Evolutionary conservation across 176 grass and related monocot genomes (phyloP), one percentile per base, ranked within the genome.

Genomic region (Lolium rigidum): DNA sequence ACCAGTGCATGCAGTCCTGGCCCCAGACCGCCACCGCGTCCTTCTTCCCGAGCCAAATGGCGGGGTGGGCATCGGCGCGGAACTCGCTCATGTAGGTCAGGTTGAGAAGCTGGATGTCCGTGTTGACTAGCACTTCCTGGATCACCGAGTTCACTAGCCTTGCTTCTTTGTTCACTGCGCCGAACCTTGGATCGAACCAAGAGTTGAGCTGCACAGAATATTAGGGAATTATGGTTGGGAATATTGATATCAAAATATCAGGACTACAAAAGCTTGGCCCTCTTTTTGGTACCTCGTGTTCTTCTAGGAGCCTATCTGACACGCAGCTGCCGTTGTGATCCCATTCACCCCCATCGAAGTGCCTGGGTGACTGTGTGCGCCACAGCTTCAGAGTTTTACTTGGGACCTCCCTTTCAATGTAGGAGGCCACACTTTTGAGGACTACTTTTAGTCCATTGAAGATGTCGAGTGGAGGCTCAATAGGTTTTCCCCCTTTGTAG

Each of bases 1-100:
- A 98, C 97, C 97, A 98, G 41, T 96, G 94, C 97, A 99, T 94
- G 83, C 94, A 99, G 84, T 99, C 97, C 90, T 98, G 94, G 5
- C 94, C 97, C 85, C 92, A 95, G 8, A 94, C 83, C 0, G 92
- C 77, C 81, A 98, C 97, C 0, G 94, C 94, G 0, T 94, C 97
- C 92, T 94, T 95, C 86, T 95, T 98, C 8, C 97, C 97, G 0
- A 94, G 83, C 97, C 94, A 99, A 82, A 88, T 94, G 21, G 94
- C 94, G 2, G 94, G 97, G 85, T 98, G 96, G 9, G 94, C 94
- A 35, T 94, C 96, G 5, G 96, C 86, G 9, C 96, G 89, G 70
- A 98, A 94, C 71, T 98, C 94, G 21, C 96, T 95, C 92, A 99
- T 82, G 82, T 96, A 85, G 46, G 97, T 99, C 84, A 99, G 73